phyloP scores from a whole-genome alignment of 1,284 basidiomycete genomes.

The Rhodotorula mucilaginosa region DNA sequence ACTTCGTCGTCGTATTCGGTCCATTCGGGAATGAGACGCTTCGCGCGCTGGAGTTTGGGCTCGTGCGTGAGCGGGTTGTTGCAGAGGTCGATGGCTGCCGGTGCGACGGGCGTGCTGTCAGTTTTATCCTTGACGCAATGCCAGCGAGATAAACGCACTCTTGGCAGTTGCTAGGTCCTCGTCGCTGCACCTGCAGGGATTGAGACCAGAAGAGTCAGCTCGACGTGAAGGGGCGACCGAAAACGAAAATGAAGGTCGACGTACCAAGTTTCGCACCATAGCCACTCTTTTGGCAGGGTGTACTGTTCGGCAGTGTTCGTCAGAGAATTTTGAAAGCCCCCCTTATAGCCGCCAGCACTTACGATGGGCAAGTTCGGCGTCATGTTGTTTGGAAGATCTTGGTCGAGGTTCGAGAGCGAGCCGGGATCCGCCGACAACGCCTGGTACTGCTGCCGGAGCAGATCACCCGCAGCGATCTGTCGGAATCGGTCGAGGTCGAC shows the following conservation, averaged over 20 bases:
- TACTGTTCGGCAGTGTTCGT: slow-evolving; percentile 63
- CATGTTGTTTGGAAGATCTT: slow-evolving; percentile 86
- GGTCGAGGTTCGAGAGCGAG: slow-evolving; percentile 91
- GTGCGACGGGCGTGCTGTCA: background rate
- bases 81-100: slow-evolving; percentile 27
- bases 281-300: slow-evolving; percentile 83
- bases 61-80: slow-evolving; percentile 55
- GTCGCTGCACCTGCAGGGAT: slow-evolving; percentile 51
- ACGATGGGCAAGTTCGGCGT: slow-evolving; percentile 58
- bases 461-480: slow-evolving; percentile 67
- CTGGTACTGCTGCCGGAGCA: slow-evolving; percentile 88
- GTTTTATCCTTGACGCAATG: too few species aligned
- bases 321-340: too few species aligned
- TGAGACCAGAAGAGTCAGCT: background rate
- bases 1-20: slow-evolving; percentile 72
- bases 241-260: slow-evolving; percentile 49
- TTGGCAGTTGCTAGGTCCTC: slow-evolving; percentile 75
- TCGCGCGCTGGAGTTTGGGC: slow-evolving; percentile 84
- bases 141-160: slow-evolving; percentile 47
- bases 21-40: slow-evolving; percentile 93
- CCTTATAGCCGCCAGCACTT: slow-evolving; percentile 51
- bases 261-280: slow-evolving; percentile 70
- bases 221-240: background rate
- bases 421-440: slow-evolving; percentile 87
- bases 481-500: slow-evolving; percentile 95